phyloP scores from a whole-genome alignment of 345 rosid genomes.

The Jatropha curcas region DNA sequence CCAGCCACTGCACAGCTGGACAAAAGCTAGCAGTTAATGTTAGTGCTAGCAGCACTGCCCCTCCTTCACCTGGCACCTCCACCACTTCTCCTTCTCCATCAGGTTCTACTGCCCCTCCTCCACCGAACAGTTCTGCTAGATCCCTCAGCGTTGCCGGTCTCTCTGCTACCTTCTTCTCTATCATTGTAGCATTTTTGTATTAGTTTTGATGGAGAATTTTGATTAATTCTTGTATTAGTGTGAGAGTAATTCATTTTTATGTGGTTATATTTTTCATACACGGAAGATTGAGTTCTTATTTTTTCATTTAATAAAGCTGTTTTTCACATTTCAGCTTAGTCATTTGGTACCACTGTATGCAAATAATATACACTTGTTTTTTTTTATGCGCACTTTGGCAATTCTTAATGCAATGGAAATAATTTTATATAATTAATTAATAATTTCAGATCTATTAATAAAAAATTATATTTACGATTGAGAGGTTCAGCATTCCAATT shows the following conservation, averaged over 20 bases:
- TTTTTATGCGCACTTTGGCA: too few species aligned
- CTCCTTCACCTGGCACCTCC: conserved; percentile 6
- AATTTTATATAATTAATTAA: too few species aligned
- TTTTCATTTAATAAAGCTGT: conserved; percentile 7
- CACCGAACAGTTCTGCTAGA: conserved; percentile 41
- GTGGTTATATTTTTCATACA: conserved; percentile 14
- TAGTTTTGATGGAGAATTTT: conserved; percentile 11
- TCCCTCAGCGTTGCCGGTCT: conserved; percentile 36
- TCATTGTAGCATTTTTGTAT: conserved; percentile 36
- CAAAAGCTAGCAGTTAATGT: conserved; percentile 51
- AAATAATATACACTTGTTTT: too few species aligned
- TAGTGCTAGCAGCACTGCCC: conserved; percentile 8
- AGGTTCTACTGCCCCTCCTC: conserved; percentile 29
- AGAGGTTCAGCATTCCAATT: too few species aligned
- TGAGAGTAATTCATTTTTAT: conserved; percentile 26
- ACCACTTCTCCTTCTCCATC: conserved; percentile 15
- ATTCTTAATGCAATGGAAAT: too few species aligned
- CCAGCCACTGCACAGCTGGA: conserved; percentile 47
- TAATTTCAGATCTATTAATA: too few species aligned
- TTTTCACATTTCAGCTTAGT: background rate
- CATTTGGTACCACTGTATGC: too few species aligned
- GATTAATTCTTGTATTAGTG: background rate
- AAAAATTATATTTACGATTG: too few species aligned
- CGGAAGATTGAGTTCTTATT: conserved; percentile 18
- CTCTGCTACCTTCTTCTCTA: conserved; percentile 28